Conservation (phyloP, 2,329 filamentous ascomycete species). For the Dothiorella sarmentorum region DNA sequence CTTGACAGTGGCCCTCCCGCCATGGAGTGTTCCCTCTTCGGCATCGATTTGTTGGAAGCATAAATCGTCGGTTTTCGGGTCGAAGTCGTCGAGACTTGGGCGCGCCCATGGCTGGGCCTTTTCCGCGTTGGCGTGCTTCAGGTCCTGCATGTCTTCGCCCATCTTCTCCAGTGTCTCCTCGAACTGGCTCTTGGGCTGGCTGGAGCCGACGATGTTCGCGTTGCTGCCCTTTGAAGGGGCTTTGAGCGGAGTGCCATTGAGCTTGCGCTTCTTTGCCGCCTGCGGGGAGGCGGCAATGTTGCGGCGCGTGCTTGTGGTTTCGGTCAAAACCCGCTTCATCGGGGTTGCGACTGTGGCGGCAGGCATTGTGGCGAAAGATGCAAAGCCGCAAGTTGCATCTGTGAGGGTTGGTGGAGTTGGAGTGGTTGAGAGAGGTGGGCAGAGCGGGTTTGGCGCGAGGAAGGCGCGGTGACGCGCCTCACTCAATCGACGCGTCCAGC, state of each 20-base stretch:
- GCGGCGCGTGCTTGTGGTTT: constrained; percentile 43
- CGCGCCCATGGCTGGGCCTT: constrained; percentile 90
- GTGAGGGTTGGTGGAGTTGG: neutral
- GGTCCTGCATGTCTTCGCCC: constrained; percentile 82
- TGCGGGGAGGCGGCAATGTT: constrained; percentile 46
- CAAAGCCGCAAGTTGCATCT: neutral
- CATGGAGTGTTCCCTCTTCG: constrained; percentile 80
- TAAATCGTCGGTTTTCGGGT: constrained; percentile 65
- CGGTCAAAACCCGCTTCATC: constrained; percentile 46
- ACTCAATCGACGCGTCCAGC: neutral
- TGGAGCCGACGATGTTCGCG: constrained; percentile 49
- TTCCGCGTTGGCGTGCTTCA: constrained; percentile 84
- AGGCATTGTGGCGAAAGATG: constrained; percentile 28
- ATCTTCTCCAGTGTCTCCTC: constrained; percentile 92
- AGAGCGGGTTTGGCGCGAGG: neutral
- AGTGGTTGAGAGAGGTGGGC: neutral
- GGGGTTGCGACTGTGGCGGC: constrained; percentile 35
- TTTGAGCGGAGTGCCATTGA: constrained; percentile 63
- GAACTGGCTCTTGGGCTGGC: constrained; percentile 89
- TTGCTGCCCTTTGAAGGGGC: constrained; percentile 62
- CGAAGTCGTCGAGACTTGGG: constrained; percentile 58
- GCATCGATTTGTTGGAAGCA: constrained; percentile 94
- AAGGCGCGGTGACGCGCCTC: constrained; percentile 10
- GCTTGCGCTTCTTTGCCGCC: constrained; percentile 76
- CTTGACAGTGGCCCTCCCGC: constrained; percentile 75